A percentile compares a stretch with the other conserved stretches of the same genome.
phyloP scores from a whole-genome alignment of 129 eudicot species.

The Flaveria sonorensis region DNA sequence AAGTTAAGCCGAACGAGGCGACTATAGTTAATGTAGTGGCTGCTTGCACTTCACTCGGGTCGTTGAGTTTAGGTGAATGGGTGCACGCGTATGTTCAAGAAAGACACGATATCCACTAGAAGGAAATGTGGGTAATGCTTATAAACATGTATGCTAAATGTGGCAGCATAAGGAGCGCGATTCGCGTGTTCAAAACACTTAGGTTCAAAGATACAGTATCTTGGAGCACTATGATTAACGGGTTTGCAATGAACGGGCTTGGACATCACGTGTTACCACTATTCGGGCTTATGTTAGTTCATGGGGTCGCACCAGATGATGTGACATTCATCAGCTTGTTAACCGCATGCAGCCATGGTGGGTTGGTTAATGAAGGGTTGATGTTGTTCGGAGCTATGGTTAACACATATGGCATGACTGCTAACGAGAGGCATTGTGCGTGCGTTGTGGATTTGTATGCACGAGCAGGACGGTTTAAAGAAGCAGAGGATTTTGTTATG shows the following conservation, averaged over 20 bases:
- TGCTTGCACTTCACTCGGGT: conserved; percentile 39
- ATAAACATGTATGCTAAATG: conserved; percentile 46
- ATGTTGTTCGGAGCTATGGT: conserved; percentile 37
- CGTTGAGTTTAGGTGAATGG: conserved; percentile 34
- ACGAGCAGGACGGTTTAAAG: conserved; percentile 37
- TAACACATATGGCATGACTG: conserved; percentile 24
- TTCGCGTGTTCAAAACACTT: conserved; percentile 28
- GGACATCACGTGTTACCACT: conserved; percentile 35
- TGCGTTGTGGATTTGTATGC: conserved; percentile 49
- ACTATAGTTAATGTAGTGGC: conserved; percentile 36
- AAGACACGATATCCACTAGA: conserved; percentile 26
- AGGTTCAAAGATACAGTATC: conserved; percentile 30
- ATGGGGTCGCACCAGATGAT: conserved; percentile 40
- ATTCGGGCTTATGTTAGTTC: conserved; percentile 44
- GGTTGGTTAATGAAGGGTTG: conserved; percentile 43
- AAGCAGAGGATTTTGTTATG: conserved; percentile 38
- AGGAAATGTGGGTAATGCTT: conserved; percentile 43
- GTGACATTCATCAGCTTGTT: conserved; percentile 40
- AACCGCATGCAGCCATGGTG: conserved; percentile 44
- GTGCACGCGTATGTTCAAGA: conserved; percentile 33
- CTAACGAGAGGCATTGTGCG: conserved; percentile 39
- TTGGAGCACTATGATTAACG: conserved; percentile 44
- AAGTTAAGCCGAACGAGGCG: conserved; percentile 39
- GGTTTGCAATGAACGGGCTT: conserved; percentile 46
- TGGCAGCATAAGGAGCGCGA: conserved; percentile 34